Evolutionary conservation across 352 stramenopile genomes (phyloP), one percentile per base, ranked within the genome.

Genomic region (Aphanomyces euteiches): DNA sequence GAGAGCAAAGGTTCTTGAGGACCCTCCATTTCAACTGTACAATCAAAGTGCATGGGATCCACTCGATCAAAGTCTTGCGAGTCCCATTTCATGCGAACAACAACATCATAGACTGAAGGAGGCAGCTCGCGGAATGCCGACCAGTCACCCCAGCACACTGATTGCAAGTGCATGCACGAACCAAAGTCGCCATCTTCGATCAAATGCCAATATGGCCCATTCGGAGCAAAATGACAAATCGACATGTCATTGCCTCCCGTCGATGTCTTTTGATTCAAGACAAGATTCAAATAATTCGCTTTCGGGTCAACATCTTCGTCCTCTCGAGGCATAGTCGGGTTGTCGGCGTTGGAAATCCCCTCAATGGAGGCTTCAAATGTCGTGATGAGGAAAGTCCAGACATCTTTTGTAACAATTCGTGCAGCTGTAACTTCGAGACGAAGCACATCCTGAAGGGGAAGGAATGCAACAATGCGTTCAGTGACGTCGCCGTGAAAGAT

Each of bases 251-350:
- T 12, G 1, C 43, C 43, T n/a, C 10, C 43, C 43, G 17, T 50
- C 43, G 43, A 50, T n/a, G 43, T 50, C 43, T 50, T 50, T n/a
- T 50, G 43, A 50, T 50, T 50, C 43, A 50, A n/a, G 10, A 50
- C 10, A n/a, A 50, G 43, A n/a, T 50, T 50, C 43, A 50, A 50
- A 50, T 50, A 50, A 12, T 12, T n/a, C 10, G 43, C 43, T n/a
- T 50, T 50, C 10, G 43, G 43, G 10, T 50, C 43, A n/a, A 50
- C 17, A 28, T 12, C 43, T n/a, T 12, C 43, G 10, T 50, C 43
- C 10, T 91, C 84, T 0, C 85, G 84, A 37, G 88, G 81, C 48
- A 93, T 93, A 72, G 43, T n/a, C 0, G 43, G 43, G 43, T 50
- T 50, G 43, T 50, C 43, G 43, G 43, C 43, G 17, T 50, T 50